Evolutionary conservation across 202 grass and related monocot genomes (phyloP).

Genomic region (Saccharum hybrid): DNA sequence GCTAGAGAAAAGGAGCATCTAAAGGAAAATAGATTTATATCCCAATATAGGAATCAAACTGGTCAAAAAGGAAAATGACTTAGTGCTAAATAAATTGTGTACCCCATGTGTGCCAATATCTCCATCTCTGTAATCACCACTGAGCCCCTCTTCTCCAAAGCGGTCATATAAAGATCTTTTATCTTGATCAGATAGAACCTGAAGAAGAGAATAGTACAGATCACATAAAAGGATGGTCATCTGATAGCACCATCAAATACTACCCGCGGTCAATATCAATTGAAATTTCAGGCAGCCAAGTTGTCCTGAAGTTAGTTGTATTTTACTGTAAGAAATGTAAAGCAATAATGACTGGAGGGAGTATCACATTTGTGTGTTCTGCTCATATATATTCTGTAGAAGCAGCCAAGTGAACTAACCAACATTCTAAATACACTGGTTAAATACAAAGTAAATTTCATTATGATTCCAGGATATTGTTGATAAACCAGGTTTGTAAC

Average conservation of each 20-base stretch:
- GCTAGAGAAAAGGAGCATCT: background rate
- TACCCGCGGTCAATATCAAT: background rate
- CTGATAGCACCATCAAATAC: slow-evolving; percentile 8
- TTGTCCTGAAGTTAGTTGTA: background rate
- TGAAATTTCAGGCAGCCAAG: background rate
- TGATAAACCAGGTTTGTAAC: slow-evolving; percentile 14
- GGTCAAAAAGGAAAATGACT: slow-evolving; percentile 27
- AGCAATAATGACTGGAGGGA: background rate
- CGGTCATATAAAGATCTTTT: slow-evolving; percentile 89
- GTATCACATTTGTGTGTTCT: background rate
- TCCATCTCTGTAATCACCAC: slow-evolving; percentile 47
- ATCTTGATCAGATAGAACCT: slow-evolving; percentile 86
- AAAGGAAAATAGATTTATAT: background rate
- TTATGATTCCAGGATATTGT: background rate
- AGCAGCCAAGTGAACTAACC: background rate
- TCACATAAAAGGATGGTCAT: slow-evolving; percentile 24
- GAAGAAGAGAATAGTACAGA: slow-evolving; percentile 29
- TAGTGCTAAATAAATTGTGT: slow-evolving; percentile 20
- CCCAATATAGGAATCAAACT: slow-evolving; percentile 20
- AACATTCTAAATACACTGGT: slow-evolving; percentile 13
- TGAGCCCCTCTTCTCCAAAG: slow-evolving; percentile 68
- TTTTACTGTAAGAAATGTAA: background rate
- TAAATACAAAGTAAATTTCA: background rate
- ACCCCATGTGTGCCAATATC: slow-evolving; percentile 63
- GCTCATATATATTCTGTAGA: background rate